phyloP scores from a whole-genome alignment of 169 alveolate species.

The Babesia divergens region DNA sequence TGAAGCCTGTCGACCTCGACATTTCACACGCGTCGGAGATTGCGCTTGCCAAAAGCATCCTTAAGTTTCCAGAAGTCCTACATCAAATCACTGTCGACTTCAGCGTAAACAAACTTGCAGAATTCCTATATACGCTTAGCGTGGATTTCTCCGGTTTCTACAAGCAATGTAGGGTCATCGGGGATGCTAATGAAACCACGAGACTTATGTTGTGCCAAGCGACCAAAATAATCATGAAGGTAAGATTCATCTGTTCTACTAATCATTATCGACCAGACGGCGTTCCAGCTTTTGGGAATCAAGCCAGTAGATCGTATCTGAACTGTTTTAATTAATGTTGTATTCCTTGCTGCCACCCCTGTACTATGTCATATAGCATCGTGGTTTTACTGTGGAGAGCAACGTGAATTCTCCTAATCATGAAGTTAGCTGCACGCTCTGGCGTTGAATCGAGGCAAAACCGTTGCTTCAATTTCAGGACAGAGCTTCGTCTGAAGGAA shows the following conservation, averaged over 20 bases:
- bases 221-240: conserved; percentile 83
- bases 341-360: conserved; percentile 81
- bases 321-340: conserved; percentile 32
- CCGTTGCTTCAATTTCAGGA: conserved; percentile 77
- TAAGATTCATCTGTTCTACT: conserved; percentile 69
- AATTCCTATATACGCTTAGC: conserved; percentile 91
- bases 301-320: conserved; percentile 79
- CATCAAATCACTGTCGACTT: conserved; percentile 62
- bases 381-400: conserved; percentile 78
- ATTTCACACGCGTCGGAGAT: conserved; percentile 62
- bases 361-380: conserved; percentile 78
- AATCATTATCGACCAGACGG: conserved; percentile 70
- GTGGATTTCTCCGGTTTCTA: conserved; percentile 91
- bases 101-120: conserved; percentile 83
- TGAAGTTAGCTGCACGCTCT: conserved; percentile 70
- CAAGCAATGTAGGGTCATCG: conserved; percentile 89
- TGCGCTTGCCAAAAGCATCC: conserved; percentile 68
- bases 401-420: conserved; percentile 64
- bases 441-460: conserved; percentile 67
- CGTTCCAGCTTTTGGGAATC: conserved; percentile 71
- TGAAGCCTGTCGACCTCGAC: conserved; percentile 12
- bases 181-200: conserved; percentile 84
- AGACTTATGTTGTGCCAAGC: conserved; percentile 89
- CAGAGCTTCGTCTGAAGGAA: conserved; percentile 89
- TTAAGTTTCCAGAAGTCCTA: conserved; percentile 72